A percentile compares a stretch with the other conserved stretches of the same genome.
Evolutionary conservation across 2,329 filamentous ascomycete species (phyloP).

Genomic region (Ophiostoma australiae): DNA sequence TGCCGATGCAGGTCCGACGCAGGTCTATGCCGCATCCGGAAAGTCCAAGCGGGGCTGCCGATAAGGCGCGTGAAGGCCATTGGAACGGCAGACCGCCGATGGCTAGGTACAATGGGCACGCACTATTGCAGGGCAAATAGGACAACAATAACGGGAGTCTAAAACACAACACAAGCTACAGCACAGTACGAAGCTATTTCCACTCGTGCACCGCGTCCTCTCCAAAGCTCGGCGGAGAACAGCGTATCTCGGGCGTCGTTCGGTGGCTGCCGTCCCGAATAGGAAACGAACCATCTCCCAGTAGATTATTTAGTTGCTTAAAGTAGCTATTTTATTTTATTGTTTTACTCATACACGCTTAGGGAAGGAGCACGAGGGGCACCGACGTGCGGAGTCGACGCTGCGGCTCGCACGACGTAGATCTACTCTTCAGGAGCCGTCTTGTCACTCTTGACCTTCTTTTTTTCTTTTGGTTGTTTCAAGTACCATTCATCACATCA

Average conservation of each 20-base stretch:
- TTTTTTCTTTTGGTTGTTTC: neutral
- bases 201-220: neutral
- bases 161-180: neutral
- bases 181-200: neutral
- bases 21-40: neutral
- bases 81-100: neutral
- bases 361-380: neutral
- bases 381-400: constrained; percentile 7
- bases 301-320: neutral
- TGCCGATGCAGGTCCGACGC: constrained; percentile 11
- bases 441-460: neutral
- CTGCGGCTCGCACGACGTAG: neutral
- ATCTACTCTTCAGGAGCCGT: neutral
- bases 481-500: neutral
- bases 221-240: neutral
- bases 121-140: neutral
- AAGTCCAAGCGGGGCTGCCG: constrained; percentile 15
- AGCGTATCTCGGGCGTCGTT: neutral
- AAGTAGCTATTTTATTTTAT: constrained; percentile 9
- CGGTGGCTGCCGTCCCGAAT: neutral
- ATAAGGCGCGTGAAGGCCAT: constrained; percentile 1
- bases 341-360: neutral
- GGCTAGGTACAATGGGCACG: neutral
- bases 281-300: neutral
- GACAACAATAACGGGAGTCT: neutral